A percentile compares a stretch with the other conserved stretches of the same genome.
phyloP scores from a whole-genome alignment of 1,284 basidiomycete species.

The Pholiota adiposa region DNA sequence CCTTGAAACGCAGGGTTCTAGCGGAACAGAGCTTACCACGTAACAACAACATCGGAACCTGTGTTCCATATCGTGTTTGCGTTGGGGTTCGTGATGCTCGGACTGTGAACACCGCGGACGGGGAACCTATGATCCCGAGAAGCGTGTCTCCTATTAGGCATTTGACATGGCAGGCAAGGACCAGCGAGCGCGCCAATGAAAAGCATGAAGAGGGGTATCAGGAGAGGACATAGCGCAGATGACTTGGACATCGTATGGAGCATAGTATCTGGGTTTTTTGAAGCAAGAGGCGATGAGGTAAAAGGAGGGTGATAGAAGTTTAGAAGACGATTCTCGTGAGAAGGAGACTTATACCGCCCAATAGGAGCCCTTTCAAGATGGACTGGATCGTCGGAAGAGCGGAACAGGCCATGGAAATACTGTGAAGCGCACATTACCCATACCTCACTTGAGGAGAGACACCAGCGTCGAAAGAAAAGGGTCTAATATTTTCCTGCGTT shows the following conservation, averaged over 20 bases:
- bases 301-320: slow-evolving; percentile 19
- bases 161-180: slow-evolving; percentile 28
- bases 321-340: slow-evolving; percentile 6
- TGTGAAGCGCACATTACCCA: slow-evolving; percentile 4
- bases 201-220: slow-evolving; percentile 22
- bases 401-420: slow-evolving; percentile 7
- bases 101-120: slow-evolving; percentile 30
- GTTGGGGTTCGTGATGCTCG: slow-evolving; percentile 34
- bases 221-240: slow-evolving; percentile 20
- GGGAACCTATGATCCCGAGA: slow-evolving; percentile 16
- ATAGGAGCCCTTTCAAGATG: slow-evolving; percentile 20
- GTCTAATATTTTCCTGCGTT: background rate
- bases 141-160: slow-evolving; percentile 21
- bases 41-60: slow-evolving; percentile 30
- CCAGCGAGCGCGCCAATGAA: slow-evolving; percentile 16
- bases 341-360: slow-evolving; percentile 13
- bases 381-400: slow-evolving; percentile 20
- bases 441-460: background rate
- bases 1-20: slow-evolving; percentile 7
- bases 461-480: background rate
- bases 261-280: slow-evolving; percentile 9
- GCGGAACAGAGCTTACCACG: slow-evolving; percentile 30
- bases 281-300: slow-evolving; percentile 15
- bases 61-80: slow-evolving; percentile 32
- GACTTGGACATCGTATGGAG: slow-evolving; percentile 26